Evolutionary conservation across 2,329 filamentous ascomycete species (phyloP).

Genomic region (Pezicula carpinea): DNA sequence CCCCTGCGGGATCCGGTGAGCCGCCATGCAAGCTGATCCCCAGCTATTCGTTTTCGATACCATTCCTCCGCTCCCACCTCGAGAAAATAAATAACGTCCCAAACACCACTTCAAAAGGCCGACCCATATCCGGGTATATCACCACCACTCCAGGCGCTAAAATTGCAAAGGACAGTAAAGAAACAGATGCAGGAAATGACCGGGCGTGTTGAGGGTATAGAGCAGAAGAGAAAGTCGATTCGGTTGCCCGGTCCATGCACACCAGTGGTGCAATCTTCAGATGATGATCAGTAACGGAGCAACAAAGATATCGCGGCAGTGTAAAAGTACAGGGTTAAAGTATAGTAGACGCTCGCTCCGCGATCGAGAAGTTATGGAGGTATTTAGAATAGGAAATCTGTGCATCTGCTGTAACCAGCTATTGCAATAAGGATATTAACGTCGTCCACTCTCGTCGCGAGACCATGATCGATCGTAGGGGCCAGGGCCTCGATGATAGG

Average conservation of each 20-base stretch:
- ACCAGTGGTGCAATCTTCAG: not conserved
- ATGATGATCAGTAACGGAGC: not conserved
- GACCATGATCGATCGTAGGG: conserved; percentile 23
- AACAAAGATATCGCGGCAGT: not conserved
- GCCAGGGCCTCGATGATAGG: conserved; percentile 15
- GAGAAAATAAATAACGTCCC: conserved; percentile 8
- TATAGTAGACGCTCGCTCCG: too few species aligned
- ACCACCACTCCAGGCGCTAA: not conserved
- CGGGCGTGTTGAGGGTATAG: not conserved
- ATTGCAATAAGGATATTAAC: conserved; percentile 2
- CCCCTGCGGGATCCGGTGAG: too few species aligned
- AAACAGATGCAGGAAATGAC: conserved; percentile 1
- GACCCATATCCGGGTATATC: not conserved
- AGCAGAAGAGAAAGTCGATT: not conserved
- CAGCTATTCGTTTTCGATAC: conserved; percentile 3
- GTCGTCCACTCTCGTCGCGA: conserved; percentile 18
- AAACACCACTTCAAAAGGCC: conserved; percentile 8
- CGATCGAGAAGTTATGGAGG: not conserved
- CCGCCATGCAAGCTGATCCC: not conserved
- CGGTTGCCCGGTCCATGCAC: not conserved
- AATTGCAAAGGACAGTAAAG: not conserved
- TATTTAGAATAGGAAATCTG: not conserved
- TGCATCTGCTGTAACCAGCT: not conserved
- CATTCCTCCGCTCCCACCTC: conserved; percentile 20
- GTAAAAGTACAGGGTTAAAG: not conserved